Percentiles rank a stretch among this genome's conserved stretches.
Evolutionary conservation across 1,284 basidiomycete species (phyloP).

Genomic region (Sphagnurus paluster): DNA sequence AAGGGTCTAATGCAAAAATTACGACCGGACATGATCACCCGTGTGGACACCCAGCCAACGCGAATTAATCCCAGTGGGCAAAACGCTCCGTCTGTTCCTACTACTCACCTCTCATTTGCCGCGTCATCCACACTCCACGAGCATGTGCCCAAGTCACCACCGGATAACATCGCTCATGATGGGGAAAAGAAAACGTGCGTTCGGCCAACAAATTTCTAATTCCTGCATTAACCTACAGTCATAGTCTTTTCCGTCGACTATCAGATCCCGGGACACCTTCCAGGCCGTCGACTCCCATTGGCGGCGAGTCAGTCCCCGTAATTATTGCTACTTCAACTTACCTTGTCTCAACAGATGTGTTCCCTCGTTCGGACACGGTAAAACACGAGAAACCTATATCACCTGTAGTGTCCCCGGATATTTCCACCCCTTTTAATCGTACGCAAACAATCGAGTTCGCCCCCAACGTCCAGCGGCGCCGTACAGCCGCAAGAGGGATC

Average conservation of each 20-base stretch:
- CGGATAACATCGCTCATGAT: constrained; percentile 6
- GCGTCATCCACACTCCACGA: constrained; percentile 12
- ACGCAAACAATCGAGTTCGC: constrained; percentile 64
- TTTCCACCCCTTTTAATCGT: constrained; percentile 33
- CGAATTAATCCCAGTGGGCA: constrained; percentile 87
- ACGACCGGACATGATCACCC: constrained; percentile 83
- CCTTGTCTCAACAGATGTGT: constrained; percentile 10
- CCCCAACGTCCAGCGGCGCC: constrained; percentile 25
- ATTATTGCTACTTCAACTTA: neutral
- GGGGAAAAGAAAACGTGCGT: constrained; percentile 8
- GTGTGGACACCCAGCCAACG: constrained; percentile 78
- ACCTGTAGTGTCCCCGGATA: constrained; percentile 12
- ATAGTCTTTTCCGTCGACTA: constrained; percentile 30
- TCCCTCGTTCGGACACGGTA: constrained; percentile 32
- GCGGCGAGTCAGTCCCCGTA: constrained; percentile 10
- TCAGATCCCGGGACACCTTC: constrained; percentile 41
- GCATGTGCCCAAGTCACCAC: constrained; percentile 1
- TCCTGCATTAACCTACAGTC: neutral
- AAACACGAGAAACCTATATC: constrained; percentile 13
- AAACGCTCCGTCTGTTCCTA: too few relatives aligned
- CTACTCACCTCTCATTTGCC: constrained; percentile 22
- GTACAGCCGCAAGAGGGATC: constrained; percentile 12
- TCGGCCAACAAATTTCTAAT: neutral
- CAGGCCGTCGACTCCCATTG: constrained; percentile 34
- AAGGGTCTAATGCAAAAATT: constrained; percentile 38